Percentiles rank a stretch among this genome's conserved stretches.
phyloP scores from a whole-genome alignment of 305 asterid genomes.

The Withania somnifera region DNA sequence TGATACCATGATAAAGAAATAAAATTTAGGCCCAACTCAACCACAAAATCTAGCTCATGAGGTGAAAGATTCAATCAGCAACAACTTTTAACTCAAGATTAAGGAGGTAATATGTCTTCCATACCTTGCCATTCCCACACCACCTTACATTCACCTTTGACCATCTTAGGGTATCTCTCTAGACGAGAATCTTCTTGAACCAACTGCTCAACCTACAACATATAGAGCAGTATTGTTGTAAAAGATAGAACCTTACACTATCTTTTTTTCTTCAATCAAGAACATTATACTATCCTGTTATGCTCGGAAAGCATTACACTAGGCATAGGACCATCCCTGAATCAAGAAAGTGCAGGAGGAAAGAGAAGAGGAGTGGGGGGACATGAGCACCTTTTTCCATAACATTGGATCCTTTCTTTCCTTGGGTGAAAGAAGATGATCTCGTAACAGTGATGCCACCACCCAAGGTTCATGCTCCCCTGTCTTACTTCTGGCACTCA shows the following conservation, averaged over 20 bases:
- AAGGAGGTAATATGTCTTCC: neutral
- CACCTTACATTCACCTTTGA: slow-evolving; percentile 84
- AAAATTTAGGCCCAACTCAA: too few relatives aligned
- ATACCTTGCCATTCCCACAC: slow-evolving; percentile 99
- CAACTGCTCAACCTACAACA: slow-evolving; percentile 69
- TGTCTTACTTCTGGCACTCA: slow-evolving; percentile 34
- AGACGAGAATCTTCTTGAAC: slow-evolving; percentile 83
- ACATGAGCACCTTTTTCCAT: slow-evolving; percentile 59
- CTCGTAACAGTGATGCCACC: slow-evolving; percentile 73
- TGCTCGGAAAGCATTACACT: neutral
- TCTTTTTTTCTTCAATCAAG: neutral
- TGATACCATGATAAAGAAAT: neutral
- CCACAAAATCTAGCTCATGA: neutral
- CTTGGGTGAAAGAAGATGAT: slow-evolving; percentile 75
- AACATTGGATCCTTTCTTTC: slow-evolving; percentile 64
- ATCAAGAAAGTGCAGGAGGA: neutral
- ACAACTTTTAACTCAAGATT: neutral
- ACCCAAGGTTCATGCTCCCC: slow-evolving; percentile 71
- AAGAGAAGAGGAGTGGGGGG: neutral
- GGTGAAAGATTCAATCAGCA: neutral
- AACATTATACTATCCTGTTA: neutral
- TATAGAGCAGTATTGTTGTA: neutral
- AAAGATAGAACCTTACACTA: neutral
- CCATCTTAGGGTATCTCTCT: slow-evolving; percentile 72
- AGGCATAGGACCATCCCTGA: neutral